phyloP scores from a whole-genome alignment of 306 rosid genomes.

The Castanospermum australe region DNA sequence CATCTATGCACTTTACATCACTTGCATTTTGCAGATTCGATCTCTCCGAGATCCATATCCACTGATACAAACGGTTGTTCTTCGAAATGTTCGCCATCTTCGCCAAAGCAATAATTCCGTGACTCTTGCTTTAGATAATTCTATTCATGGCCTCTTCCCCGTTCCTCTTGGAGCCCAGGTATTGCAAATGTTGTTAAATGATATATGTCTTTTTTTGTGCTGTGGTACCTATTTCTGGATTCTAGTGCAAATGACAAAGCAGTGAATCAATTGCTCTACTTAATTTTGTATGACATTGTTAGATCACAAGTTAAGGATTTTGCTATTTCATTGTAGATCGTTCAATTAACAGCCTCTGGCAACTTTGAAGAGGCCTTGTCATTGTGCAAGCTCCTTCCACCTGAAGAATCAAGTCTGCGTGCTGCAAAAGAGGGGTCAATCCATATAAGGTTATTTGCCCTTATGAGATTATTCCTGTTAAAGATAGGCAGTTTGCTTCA shows the following conservation, averaged over 20 bases:
- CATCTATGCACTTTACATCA: conserved; percentile 13
- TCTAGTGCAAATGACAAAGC: conserved; percentile 21
- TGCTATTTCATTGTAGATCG: conserved; percentile 60
- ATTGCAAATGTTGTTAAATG: conserved; percentile 13
- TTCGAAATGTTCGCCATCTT: conserved; percentile 78
- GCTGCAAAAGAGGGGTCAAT: conserved; percentile 97
- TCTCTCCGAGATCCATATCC: conserved; percentile 87
- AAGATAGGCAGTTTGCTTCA: conserved; percentile 1
- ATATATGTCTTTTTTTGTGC: neutral
- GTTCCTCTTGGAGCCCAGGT: conserved; percentile 99
- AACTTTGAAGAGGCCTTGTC: conserved; percentile 98
- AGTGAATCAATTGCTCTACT: conserved; percentile 8
- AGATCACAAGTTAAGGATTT: conserved; percentile 23
- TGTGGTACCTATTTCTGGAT: conserved; percentile 7
- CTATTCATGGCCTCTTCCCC: conserved; percentile 89
- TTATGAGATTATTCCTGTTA: conserved; percentile 21
- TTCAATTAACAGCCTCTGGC: conserved; percentile 97
- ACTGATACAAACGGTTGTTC: conserved; percentile 88
- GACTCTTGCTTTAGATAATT: conserved; percentile 72
- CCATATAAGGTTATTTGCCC: conserved; percentile 70
- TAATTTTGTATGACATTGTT: neutral
- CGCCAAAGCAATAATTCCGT: conserved; percentile 58
- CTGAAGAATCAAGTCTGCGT: conserved; percentile 92
- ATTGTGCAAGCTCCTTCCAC: conserved; percentile 97
- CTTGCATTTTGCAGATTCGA: conserved; percentile 68